Base-by-base conservation (phyloP, 2,329 filamentous ascomycete species). In the Bipolaris cookei region DNA sequence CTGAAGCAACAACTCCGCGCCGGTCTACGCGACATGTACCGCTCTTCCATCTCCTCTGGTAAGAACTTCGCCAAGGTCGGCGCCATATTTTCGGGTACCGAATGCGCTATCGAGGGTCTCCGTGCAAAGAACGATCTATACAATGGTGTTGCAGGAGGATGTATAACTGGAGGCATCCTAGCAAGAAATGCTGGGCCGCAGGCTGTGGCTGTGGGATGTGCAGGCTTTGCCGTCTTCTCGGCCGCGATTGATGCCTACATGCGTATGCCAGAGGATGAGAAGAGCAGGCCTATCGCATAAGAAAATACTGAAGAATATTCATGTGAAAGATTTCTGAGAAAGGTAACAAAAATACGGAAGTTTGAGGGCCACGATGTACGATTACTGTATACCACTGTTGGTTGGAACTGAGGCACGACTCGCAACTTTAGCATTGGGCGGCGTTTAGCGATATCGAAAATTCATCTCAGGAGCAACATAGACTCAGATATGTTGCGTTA, bases 61-160 rank as follows among this genome's bases (percentile, higher is more conserved):
- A 95, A 93, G 81, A 98, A 88, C 82, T 99, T 99, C 74, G 94
- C 91, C 61, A 90, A 93, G 67, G 92, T 99, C 47, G 95, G 95
- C 68, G 90, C 91, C 2, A 84, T 98, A 18, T 99, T 96, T 81
- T 86, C 88, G 14, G 94, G 94, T 38, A 96, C 95, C 51, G 95
- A 99, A 80, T 99, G 95, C 81, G 92, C 91, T 63, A 92, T 99
- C 72, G 95, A 99, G 78, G 93, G 93, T 0, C 78, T 91, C 69
- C 86, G 95, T 28, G 95, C 93, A 20, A 97, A 96, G 82, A 97
- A 98, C 78, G 95, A 98, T 76, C 78, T 98, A 28, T 86, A 82
- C 62, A 99, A 99, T 80, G 92, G 92, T 52, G 88, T 95, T 4
- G 86, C 88, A 4, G 92, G 93, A 0, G 95, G 95, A 0, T 98